Conservation (phyloP, 2,329 filamentous ascomycete species). For the Hypoxylon sp. region DNA sequence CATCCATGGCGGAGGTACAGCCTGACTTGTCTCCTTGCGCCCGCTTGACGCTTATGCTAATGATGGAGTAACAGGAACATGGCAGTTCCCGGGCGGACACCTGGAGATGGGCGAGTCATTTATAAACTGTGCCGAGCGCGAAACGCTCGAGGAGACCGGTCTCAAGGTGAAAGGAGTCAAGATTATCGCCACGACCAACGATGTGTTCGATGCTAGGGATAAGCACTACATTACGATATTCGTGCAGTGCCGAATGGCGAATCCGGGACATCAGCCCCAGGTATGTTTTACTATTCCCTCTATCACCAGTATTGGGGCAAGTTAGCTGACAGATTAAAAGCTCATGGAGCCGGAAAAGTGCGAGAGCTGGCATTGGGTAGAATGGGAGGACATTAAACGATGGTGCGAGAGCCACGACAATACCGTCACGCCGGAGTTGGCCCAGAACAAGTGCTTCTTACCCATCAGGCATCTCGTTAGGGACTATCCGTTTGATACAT, state of each 20-base stretch:
- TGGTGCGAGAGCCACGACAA: slow-evolving; percentile 44
- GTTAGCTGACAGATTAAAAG: slow-evolving; percentile 50
- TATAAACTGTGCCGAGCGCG: slow-evolving; percentile 69
- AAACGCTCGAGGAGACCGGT: slow-evolving; percentile 75
- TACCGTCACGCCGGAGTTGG: slow-evolving; percentile 27
- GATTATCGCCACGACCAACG: slow-evolving; percentile 71
- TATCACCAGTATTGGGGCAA: slow-evolving; percentile 31
- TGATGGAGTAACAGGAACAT: slow-evolving; percentile 56
- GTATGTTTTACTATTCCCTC: slow-evolving; percentile 52
- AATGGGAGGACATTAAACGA: slow-evolving; percentile 52
- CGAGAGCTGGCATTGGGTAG: slow-evolving; percentile 58
- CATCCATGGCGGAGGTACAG: slow-evolving; percentile 59
- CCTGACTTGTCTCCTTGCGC: too few relatives aligned
- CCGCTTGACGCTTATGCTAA: too few relatives aligned
- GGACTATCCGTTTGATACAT: slow-evolving; percentile 20
- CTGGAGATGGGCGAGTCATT: slow-evolving; percentile 73
- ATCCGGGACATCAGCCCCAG: slow-evolving; percentile 58
- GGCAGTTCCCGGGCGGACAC: slow-evolving; percentile 77
- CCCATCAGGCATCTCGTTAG: slow-evolving; percentile 45
- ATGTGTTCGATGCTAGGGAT: slow-evolving; percentile 63
- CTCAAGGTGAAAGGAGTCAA: slow-evolving; percentile 61
- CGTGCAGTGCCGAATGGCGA: slow-evolving; percentile 60
- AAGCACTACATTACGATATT: slow-evolving; percentile 83
- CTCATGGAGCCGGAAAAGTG: slow-evolving; percentile 61
- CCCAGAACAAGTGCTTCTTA: slow-evolving; percentile 49